Percentiles rank a stretch among this genome's conserved stretches.
Evolutionary conservation across 2,329 filamentous ascomycete genomes (phyloP).

Genomic region (Lasiodiplodia theobromae): DNA sequence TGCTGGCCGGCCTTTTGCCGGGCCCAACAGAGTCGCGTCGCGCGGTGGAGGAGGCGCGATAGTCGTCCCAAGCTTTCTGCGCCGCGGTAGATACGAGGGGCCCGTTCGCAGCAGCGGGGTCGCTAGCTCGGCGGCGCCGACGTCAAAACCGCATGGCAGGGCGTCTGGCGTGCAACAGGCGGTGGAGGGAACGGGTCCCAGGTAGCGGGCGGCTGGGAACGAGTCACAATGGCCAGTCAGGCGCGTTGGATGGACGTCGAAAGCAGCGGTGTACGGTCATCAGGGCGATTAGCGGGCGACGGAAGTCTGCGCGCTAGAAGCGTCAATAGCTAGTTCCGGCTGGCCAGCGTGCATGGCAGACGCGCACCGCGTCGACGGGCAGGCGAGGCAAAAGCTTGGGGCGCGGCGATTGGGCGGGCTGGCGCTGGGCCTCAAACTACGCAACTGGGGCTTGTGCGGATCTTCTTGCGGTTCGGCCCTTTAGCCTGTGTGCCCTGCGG

Average conservation of each 20-base stretch:
- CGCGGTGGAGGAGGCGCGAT: neutral
- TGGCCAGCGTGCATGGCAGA: neutral
- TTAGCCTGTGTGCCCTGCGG: slow-evolving; percentile 15
- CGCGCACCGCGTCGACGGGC: neutral
- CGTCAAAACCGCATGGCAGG: slow-evolving; percentile 1
- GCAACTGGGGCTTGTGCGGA: slow-evolving; percentile 9
- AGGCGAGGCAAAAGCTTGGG: too few species aligned
- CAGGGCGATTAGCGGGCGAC: slow-evolving; percentile 10
- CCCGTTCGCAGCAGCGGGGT: neutral
- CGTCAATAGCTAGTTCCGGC: neutral
- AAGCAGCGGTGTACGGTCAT: slow-evolving; percentile 25
- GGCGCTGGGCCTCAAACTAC: slow-evolving; percentile 5
- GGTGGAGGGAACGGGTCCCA: neutral
- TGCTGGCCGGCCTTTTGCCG: slow-evolving; percentile 3
- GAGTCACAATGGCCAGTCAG: slow-evolving; percentile 21
- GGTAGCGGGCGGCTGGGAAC: neutral
- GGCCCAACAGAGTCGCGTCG: neutral
- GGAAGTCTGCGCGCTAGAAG: neutral
- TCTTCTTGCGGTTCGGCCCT: slow-evolving; percentile 17
- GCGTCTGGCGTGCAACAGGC: neutral
- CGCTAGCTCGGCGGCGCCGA: neutral
- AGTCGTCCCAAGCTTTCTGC: neutral
- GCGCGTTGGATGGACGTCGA: neutral
- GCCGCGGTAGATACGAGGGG: slow-evolving; percentile 7
- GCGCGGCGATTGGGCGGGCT: slow-evolving; percentile 6